Conservation (phyloP, 1,284 basidiomycete genomes). For the Boletus calvinii region DNA sequence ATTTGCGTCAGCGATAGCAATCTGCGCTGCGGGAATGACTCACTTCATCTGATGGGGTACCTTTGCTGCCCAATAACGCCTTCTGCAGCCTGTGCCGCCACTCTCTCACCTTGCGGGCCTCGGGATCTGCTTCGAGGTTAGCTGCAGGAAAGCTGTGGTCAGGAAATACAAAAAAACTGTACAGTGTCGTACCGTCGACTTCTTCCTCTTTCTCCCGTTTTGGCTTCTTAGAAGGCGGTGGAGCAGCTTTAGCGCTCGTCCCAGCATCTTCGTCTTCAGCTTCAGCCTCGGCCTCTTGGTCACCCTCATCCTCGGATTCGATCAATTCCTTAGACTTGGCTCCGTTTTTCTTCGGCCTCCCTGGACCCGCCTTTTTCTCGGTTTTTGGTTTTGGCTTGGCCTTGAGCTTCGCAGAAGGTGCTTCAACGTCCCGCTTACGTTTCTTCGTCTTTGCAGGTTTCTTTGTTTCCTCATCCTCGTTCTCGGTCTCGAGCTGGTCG, state of each 20-base stretch:
- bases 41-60: conserved; percentile 48
- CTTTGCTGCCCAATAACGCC: conserved; percentile 66
- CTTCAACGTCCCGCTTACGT: conserved; percentile 57
- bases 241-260: conserved; percentile 54
- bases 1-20: conserved; percentile 11
- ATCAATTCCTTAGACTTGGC: conserved; percentile 63
- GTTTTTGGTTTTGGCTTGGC: conserved; percentile 37
- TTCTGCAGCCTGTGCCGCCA: conserved; percentile 85
- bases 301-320: conserved; percentile 64
- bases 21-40: conserved; percentile 12
- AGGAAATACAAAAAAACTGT: conserved; percentile 10
- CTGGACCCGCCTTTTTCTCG: conserved; percentile 37
- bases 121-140: conserved; percentile 59
- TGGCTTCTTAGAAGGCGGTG: conserved; percentile 65
- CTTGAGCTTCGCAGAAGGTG: conserved; percentile 42
- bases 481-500: conserved; percentile 64
- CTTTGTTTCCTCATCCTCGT: conserved; percentile 44
- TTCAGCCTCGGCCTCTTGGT: conserved; percentile 44
- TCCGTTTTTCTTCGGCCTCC: conserved; percentile 56
- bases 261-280: conserved; percentile 50
- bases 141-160: conserved; percentile 31
- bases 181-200: conserved; percentile 41
- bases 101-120: conserved; percentile 70
- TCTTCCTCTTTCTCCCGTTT: conserved; percentile 68
- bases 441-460: conserved; percentile 55